Conservation (phyloP, 768 basidiomycete species). For the Hygrophorus pudorinus region DNA sequence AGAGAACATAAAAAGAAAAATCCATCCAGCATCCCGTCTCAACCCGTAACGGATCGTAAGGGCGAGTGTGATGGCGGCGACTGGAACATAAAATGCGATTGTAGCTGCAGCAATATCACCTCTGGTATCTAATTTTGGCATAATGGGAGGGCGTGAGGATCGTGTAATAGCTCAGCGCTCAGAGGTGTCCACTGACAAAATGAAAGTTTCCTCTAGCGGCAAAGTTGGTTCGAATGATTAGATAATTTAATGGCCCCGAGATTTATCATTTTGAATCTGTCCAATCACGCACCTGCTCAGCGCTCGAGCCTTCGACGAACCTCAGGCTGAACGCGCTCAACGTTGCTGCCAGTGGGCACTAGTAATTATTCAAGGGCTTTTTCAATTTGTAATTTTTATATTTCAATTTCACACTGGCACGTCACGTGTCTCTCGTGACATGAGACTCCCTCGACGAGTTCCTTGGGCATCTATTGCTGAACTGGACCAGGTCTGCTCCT, state of each 20-base stretch:
- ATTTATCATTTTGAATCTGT: too few relatives aligned
- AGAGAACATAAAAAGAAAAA: constrained; percentile 56
- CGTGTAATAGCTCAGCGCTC: constrained; percentile 50
- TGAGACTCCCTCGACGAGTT: constrained; percentile 71
- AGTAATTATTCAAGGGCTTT: too few relatives aligned
- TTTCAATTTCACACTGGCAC: constrained; percentile 8
- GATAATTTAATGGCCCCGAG: constrained; percentile 28
- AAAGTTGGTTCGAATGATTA: constrained; percentile 44
- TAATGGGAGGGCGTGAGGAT: constrained; percentile 17
- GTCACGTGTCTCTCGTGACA: constrained; percentile 41
- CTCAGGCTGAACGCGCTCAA: too few relatives aligned
- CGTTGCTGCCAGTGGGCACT: too few relatives aligned
- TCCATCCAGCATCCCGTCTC: constrained; percentile 52
- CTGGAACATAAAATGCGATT: constrained; percentile 50
- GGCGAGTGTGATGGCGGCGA: constrained; percentile 34
- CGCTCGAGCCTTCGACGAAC: too few relatives aligned
- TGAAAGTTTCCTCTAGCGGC: too few relatives aligned
- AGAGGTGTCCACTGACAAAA: too few relatives aligned
- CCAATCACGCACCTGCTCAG: too few relatives aligned
- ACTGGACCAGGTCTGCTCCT: constrained; percentile 65
- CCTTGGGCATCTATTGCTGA: constrained; percentile 67
- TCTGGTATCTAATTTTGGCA: constrained; percentile 31
- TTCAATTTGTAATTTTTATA: too few relatives aligned
- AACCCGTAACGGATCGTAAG: constrained; percentile 46
- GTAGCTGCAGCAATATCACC: constrained; percentile 51